A percentile compares a stretch with the other conserved stretches of the same genome.
phyloP scores from a whole-genome alignment of 257 asterid genomes.

The Echium plantagineum region DNA sequence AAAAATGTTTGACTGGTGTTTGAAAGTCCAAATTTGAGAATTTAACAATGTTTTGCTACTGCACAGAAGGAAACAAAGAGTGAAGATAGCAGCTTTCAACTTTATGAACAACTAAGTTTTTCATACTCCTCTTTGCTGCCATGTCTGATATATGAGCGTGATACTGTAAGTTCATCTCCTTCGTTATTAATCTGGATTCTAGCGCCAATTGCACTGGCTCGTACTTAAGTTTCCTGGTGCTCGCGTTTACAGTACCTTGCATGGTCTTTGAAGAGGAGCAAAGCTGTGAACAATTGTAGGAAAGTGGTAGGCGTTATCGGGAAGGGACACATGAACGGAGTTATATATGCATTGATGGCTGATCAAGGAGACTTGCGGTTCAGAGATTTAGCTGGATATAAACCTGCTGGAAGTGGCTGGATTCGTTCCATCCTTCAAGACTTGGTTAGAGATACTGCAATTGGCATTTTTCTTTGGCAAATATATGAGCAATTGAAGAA shows the following conservation, averaged over 20 bases:
- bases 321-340: slow-evolving; percentile 89
- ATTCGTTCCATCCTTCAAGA: slow-evolving; percentile 30
- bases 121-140: slow-evolving; percentile 77
- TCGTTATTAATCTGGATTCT: neutral
- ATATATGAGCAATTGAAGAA: slow-evolving; percentile 43
- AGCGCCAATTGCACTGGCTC: too few species aligned
- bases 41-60: neutral
- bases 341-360: slow-evolving; percentile 59
- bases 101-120: slow-evolving; percentile 58
- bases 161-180: slow-evolving; percentile 41
- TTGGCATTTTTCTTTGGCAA: slow-evolving; percentile 57
- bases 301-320: slow-evolving; percentile 85
- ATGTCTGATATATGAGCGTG: slow-evolving; percentile 78
- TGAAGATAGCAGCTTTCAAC: slow-evolving; percentile 39
- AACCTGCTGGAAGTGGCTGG: slow-evolving; percentile 34
- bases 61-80: slow-evolving; percentile 34
- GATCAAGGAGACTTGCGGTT: slow-evolving; percentile 77
- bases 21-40: neutral
- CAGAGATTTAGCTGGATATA: slow-evolving; percentile 60
- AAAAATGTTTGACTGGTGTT: neutral
- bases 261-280: slow-evolving; percentile 95
- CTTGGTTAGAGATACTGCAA: slow-evolving; percentile 59
- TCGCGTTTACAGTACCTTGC: slow-evolving; percentile 48
- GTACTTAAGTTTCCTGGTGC: neutral
- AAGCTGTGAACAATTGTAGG: slow-evolving; percentile 70